Evolutionary conservation across 2,329 filamentous ascomycete species (phyloP), one percentile per base, ranked within the genome.

Genomic region (Monosporascus sp.): DNA sequence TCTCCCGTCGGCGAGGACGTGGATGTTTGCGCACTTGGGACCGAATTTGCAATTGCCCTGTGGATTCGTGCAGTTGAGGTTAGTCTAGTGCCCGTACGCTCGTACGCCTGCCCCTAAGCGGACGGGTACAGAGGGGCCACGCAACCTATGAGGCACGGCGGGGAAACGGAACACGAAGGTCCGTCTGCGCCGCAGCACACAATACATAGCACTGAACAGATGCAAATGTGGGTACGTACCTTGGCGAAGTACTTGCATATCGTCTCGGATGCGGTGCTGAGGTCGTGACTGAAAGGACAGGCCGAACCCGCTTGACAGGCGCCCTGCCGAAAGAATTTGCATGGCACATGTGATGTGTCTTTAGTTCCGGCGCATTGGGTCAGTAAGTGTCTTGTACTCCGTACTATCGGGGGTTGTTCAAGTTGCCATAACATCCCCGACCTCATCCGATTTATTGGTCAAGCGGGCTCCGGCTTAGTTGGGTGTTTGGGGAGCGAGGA

Each of bases 181-280:
- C 31, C 31, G 31, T 34, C 31, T 14, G 9, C 31, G 31, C 5
- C 31, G 9, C 31, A 34, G 5, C 11, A 14, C 31, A 14, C 31
- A 34, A 34, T 0, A 14, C 31, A 34, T 5, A 5, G 31, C 20
- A 24, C 49, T 24, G 44, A 44, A 27, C 45, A n/a, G 36, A 27
- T 19, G 48, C 43, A 14, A 16, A 36, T 22, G 45, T 17, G 3
- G 26, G 22, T 43, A 70, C 76, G 64, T 77, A 96, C 91, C 87
- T 97, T 99, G 68, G 92, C 89, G 71, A 97, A 99, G 76, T 97
- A 99, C 75, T 97, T 99, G 86, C 94, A 99, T 60, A 95, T 85
- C 57, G 89, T 92, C 70, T 97, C 91, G 50, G 88, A 83, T 41
- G 91, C 84, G 31, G 86, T 82, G 69, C 94, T 90, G 59, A 94